phyloP scores from a whole-genome alignment of 352 stramenopile species.

The Phytophthora rubi region DNA sequence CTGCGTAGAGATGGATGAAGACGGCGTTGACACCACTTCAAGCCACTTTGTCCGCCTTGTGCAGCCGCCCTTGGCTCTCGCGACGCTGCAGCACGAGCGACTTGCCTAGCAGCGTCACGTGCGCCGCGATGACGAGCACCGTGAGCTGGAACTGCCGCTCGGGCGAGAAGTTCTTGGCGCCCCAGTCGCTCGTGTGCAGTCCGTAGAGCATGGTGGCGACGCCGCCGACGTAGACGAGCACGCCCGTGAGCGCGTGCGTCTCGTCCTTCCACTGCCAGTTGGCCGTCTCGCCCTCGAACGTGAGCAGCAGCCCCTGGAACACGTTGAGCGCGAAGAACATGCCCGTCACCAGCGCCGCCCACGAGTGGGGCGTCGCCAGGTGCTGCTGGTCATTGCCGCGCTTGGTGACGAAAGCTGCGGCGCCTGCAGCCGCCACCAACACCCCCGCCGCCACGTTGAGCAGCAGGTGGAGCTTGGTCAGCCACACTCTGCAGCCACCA shows the following conservation, averaged over 20 bases:
- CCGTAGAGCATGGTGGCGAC: slow-evolving; percentile 45
- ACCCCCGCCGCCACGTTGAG: slow-evolving; percentile 51
- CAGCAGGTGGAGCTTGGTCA: slow-evolving; percentile 66
- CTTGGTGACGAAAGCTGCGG: slow-evolving; percentile 51
- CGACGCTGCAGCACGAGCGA: slow-evolving; percentile 34
- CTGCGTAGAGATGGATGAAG: too few species aligned
- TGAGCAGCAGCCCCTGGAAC: slow-evolving; percentile 69
- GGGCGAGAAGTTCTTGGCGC: slow-evolving; percentile 31
- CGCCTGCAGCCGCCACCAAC: slow-evolving; percentile 47
- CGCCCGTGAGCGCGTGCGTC: slow-evolving; percentile 66
- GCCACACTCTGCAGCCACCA: slow-evolving; percentile 38
- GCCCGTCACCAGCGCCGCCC: slow-evolving; percentile 53
- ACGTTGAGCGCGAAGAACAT: slow-evolving; percentile 73
- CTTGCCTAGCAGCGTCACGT: slow-evolving; percentile 55
- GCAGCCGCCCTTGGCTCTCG: slow-evolving; percentile 8
- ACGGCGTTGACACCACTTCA: slow-evolving; percentile 3
- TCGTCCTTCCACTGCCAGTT: slow-evolving; percentile 84
- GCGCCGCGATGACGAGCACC: slow-evolving; percentile 52
- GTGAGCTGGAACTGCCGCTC: slow-evolving; percentile 58
- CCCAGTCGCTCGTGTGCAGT: slow-evolving; percentile 55
- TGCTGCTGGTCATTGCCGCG: slow-evolving; percentile 35
- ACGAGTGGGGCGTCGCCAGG: slow-evolving; percentile 59
- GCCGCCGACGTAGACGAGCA: slow-evolving; percentile 62
- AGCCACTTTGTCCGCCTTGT: slow-evolving; percentile 22
- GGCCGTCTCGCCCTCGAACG: slow-evolving; percentile 50